A percentile compares a stretch with the other conserved stretches of the same genome.
Conservation (phyloP, 164 flowering plant species). For the Pachysandra terminalis region DNA sequence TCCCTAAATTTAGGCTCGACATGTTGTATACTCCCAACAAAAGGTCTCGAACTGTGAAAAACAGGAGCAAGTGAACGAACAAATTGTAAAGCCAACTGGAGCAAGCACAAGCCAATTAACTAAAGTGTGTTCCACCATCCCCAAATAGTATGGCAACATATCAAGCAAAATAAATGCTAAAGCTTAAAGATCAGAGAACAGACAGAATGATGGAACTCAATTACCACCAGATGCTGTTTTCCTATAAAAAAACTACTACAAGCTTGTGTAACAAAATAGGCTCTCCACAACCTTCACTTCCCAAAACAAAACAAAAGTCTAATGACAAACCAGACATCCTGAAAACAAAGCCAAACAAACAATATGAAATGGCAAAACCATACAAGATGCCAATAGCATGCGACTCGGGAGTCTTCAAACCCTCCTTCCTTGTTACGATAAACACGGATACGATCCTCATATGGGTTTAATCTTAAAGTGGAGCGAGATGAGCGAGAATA, state of each 20-base stretch:
- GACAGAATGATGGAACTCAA: neutral
- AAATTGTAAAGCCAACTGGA: too few species aligned
- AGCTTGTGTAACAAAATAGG: too few species aligned
- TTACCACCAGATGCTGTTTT: neutral
- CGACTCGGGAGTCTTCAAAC: neutral
- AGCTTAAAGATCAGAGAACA: too few species aligned
- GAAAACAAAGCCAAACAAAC: neutral
- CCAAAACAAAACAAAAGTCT: neutral
- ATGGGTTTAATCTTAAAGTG: constrained; percentile 97
- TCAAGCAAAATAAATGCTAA: too few species aligned
- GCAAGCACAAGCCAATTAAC: too few species aligned
- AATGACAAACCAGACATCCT: neutral
- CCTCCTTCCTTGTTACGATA: neutral
- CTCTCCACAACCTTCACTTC: neutral
- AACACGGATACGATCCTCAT: constrained; percentile 18
- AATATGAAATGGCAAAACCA: neutral
- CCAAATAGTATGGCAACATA: too few species aligned
- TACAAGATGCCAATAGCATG: neutral
- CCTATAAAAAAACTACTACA: neutral
- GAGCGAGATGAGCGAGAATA: constrained; percentile 85
- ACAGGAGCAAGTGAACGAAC: too few species aligned
- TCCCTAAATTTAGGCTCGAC: too few species aligned
- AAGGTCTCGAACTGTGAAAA: too few species aligned
- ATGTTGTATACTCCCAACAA: too few species aligned
- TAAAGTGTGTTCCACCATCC: too few species aligned